Percentiles rank a stretch among this genome's conserved stretches.
phyloP scores from a whole-genome alignment of 495 filamentous ascomycete species.

The Rostrohypoxylon terebratum region DNA sequence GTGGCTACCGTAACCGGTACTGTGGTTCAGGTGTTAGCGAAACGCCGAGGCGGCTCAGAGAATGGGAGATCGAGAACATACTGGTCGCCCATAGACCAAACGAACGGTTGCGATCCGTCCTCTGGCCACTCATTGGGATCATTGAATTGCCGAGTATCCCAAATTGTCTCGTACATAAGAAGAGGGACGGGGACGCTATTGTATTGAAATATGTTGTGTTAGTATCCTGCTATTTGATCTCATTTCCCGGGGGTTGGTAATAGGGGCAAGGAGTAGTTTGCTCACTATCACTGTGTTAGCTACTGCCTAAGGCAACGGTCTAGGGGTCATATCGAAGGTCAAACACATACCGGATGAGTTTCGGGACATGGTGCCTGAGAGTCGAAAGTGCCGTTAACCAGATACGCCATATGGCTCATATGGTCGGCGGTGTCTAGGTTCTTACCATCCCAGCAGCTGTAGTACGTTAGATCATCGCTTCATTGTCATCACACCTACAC shows the following conservation, averaged over 20 bases:
- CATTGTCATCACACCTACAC: not conserved
- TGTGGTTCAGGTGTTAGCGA: constrained; percentile 10
- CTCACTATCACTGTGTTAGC: not conserved
- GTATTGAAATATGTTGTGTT: not conserved
- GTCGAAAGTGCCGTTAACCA: constrained; percentile 50
- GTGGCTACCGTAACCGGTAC: constrained; percentile 47
- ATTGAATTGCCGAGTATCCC: constrained; percentile 52
- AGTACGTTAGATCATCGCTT: constrained; percentile 14
- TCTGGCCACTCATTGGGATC: constrained; percentile 54
- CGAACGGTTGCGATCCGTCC: constrained; percentile 57
- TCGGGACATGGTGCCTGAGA: constrained; percentile 47
- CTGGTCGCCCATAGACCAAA: constrained; percentile 55
- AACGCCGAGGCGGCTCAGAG: not conserved
- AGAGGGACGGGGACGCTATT: constrained; percentile 46
- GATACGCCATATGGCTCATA: constrained; percentile 51
- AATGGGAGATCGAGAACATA: constrained; percentile 1
- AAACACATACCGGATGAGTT: constrained; percentile 32
- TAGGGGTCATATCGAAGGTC: not conserved
- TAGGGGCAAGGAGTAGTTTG: not conserved
- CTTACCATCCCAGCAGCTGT: constrained; percentile 52
- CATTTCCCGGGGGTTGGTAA: not conserved
- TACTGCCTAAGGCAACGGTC: not conserved
- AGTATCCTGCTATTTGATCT: not conserved
- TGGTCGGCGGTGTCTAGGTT: constrained; percentile 51
- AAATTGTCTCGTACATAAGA: constrained; percentile 50